Evolutionary conservation across 805 yeast species (phyloP).

Genomic region (Hanseniaspora mollemarum): DNA sequence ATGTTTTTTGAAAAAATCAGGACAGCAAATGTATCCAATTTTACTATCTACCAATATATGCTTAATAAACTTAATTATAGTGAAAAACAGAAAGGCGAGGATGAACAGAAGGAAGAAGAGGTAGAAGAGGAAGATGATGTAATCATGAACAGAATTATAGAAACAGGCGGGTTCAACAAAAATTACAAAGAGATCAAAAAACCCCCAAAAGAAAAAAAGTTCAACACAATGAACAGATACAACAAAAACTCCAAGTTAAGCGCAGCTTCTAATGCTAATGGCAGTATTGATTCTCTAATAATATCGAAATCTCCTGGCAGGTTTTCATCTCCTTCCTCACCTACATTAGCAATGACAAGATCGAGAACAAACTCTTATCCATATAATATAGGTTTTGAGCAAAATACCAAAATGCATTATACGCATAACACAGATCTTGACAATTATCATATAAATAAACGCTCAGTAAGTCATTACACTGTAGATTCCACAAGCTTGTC

Average conservation of each 20-base stretch:
- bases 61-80: background rate
- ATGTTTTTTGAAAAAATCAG: slow-evolving; percentile 8
- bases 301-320: background rate
- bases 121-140: background rate
- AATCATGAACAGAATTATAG: slow-evolving; percentile 2
- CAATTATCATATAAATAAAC: too few relatives aligned
- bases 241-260: background rate
- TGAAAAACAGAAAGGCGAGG: background rate
- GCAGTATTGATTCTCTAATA: background rate
- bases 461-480: background rate
- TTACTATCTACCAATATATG: slow-evolving; percentile 7
- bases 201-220: background rate
- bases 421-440: too few relatives aligned
- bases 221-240: background rate
- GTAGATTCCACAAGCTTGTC: background rate
- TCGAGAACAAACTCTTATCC: background rate
- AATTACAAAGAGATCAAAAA: slow-evolving; percentile 10
- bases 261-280: background rate
- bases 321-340: background rate
- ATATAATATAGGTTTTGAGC: background rate
- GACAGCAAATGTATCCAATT: background rate
- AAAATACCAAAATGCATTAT: too few relatives aligned
- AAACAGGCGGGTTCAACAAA: slow-evolving; percentile 10
- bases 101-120: background rate
- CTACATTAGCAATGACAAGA: background rate